Evolutionary conservation across 2,329 filamentous ascomycete genomes (phyloP).

Genomic region (Trichoderma sp.): DNA sequence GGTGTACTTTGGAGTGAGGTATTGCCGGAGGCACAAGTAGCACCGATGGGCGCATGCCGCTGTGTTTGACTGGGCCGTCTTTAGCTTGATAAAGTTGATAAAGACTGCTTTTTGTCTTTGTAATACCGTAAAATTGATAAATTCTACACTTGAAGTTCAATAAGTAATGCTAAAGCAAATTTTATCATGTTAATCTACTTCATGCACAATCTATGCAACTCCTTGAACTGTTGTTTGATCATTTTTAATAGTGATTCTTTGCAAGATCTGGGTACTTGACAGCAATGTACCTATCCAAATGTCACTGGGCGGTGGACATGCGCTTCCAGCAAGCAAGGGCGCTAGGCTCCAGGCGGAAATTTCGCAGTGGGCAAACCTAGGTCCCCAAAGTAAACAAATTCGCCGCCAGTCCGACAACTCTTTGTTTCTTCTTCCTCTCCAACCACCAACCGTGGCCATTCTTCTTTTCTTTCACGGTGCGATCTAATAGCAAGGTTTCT

Average conservation of each 20-base stretch:
- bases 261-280: background rate
- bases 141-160: background rate
- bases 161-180: background rate
- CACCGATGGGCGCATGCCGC: background rate
- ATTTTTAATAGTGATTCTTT: background rate
- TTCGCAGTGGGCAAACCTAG: background rate
- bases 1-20: background rate
- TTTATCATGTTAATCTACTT: background rate
- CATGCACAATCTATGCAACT: too few relatives aligned
- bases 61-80: background rate
- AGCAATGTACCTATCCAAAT: background rate
- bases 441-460: background rate
- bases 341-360: slow-evolving; percentile 13
- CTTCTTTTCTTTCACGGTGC: background rate
- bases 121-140: background rate
- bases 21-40: slow-evolving; percentile 12
- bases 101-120: too few relatives aligned
- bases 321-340: background rate
- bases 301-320: slow-evolving; percentile 3
- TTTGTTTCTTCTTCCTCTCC: background rate
- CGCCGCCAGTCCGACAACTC: slow-evolving; percentile 5
- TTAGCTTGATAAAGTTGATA: background rate
- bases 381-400: slow-evolving; percentile 20
- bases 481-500: background rate
- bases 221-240: too few relatives aligned